These are phyloP conservation scores for Quercus rubra DNA, from an alignment of 306 rosid species.

Conservation along the genomic window DNA sequence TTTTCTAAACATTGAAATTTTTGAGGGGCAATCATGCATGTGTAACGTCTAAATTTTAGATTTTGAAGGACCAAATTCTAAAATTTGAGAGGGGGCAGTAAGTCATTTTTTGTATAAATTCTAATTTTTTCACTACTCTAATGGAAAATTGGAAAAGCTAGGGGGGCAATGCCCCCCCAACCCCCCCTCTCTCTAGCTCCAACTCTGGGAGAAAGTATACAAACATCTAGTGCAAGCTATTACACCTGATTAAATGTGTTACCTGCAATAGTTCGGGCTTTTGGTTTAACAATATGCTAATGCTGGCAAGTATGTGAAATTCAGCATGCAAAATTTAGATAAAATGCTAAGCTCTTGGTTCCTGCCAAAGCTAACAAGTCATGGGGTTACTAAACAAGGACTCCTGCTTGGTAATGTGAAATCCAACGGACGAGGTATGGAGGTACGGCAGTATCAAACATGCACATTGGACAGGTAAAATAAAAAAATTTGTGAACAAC, in stretches of 20 bases:
- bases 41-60: too few relatives aligned
- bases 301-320: constrained; percentile 44
- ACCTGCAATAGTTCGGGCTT: constrained; percentile 40
- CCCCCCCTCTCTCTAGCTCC: too few relatives aligned
- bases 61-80: too few relatives aligned
- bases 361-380: constrained; percentile 14
- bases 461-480: constrained; percentile 35
- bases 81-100: too few relatives aligned
- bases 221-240: constrained; percentile 61
- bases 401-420: too few relatives aligned
- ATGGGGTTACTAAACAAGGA: not conserved
- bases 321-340: constrained; percentile 35
- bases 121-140: too few relatives aligned
- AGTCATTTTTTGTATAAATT: too few relatives aligned
- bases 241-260: constrained; percentile 54
- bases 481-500: constrained; percentile 37
- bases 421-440: too few relatives aligned
- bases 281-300: constrained; percentile 47
- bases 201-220: constrained; percentile 47
- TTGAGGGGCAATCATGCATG: too few relatives aligned
- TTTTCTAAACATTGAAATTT: too few relatives aligned
- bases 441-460: not conserved
- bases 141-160: too few relatives aligned
- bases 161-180: too few relatives aligned
- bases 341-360: constrained; percentile 37